These are phyloP conservation scores for Dendrostoma leiphaemia DNA, from an alignment of 2,329 filamentous ascomycete species.

Conservation along the genomic window DNA sequence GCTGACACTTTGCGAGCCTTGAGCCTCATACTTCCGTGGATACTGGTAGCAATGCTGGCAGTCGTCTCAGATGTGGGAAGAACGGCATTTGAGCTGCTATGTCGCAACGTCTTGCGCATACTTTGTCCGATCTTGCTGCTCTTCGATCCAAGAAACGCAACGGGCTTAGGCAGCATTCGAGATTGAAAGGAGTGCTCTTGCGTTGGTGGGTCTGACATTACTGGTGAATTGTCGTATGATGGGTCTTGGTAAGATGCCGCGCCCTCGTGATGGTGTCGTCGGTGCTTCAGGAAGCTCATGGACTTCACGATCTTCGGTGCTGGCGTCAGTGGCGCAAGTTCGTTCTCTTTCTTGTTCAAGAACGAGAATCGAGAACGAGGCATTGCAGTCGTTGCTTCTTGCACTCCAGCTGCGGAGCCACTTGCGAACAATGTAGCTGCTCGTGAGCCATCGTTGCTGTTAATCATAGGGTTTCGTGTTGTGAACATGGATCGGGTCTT, in stretches of 20 bases:
- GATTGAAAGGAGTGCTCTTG: not conserved
- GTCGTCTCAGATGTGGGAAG: constrained; percentile 1
- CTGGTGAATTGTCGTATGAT: constrained; percentile 32
- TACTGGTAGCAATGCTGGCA: constrained; percentile 20
- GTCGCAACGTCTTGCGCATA: constrained; percentile 50
- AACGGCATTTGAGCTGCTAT: constrained; percentile 36
- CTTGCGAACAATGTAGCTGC: not conserved
- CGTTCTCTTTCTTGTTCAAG: constrained; percentile 29
- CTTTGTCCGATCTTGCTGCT: constrained; percentile 32
- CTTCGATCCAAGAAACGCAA: constrained; percentile 42
- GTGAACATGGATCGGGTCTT: constrained; percentile 56
- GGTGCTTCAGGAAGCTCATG: constrained; percentile 46
- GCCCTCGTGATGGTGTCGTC: constrained; percentile 25
- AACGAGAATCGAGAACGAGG: constrained; percentile 12
- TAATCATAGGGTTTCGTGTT: constrained; percentile 24
- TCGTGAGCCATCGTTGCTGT: constrained; percentile 8
- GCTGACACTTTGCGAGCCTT: constrained; percentile 62
- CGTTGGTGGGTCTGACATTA: constrained; percentile 19
- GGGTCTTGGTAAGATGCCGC: constrained; percentile 1
- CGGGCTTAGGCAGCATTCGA: constrained; percentile 38
- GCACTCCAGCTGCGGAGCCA: not conserved
- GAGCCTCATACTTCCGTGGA: constrained; percentile 39
- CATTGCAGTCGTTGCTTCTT: not conserved
- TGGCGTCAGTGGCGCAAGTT: constrained; percentile 21
- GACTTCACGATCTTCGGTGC: constrained; percentile 49